Base-by-base conservation (phyloP, 768 basidiomycete species). In the Boletus vinaceobasis region DNA sequence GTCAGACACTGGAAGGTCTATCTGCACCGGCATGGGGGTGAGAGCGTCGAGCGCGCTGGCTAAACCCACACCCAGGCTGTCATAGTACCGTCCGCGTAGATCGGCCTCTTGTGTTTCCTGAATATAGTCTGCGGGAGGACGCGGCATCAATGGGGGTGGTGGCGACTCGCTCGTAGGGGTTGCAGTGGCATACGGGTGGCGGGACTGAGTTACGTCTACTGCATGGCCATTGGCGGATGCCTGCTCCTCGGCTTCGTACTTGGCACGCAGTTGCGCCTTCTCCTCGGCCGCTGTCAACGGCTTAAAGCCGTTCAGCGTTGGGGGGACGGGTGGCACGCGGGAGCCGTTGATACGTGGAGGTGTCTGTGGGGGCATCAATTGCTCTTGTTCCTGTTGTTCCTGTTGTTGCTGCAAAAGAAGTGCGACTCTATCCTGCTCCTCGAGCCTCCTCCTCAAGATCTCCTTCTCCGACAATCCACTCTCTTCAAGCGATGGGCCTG, bases 21-120 rank as follows among this genome's bases (percentile, higher is more conserved):
- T 60, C 50, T 63, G 56, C 43, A 50, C 5, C 2, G 47, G 46
- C 19, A 36, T 15, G 65, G 70, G 31, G 59, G 62, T 21, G 58
- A 68, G 37, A 65, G 73, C 50, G 69, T 74, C 75, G 42, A 71
- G 50, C 63, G 75, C 61, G 67, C 71, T 74, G 17, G 55, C 58
- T 21, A 58, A 50, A 19, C 59, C 60, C 2, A 65, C 55, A 21
- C 61, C 61, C 7, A 70, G 53, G 35, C 38, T 53, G 35, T 70
- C 70, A n/a, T 57, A 71, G 42, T 56, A 62, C 10, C 79, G 78
- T 11, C 83, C 75, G 15, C 86, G 79, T 15, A 79, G 73, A 60
- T 92, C 87, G 60, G 86, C 88, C 60, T 86, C 85, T 56, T 81
- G 85, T 17, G 90, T 92, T 72, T 92, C 87, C 58, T 86, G 82